Conservation (phyloP, 768 basidiomycete genomes). For the Daedaleopsis sinensis region DNA sequence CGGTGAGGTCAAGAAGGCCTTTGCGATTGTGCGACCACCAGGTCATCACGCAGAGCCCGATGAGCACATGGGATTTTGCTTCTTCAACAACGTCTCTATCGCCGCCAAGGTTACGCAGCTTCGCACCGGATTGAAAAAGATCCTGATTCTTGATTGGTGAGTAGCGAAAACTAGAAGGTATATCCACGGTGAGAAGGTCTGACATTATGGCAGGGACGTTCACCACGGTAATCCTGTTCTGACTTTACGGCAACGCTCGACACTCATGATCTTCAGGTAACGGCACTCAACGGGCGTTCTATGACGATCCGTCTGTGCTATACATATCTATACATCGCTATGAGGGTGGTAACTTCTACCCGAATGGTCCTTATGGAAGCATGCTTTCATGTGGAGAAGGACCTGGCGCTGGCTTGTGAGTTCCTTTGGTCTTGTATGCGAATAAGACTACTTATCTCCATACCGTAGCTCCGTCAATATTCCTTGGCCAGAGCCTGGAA, state of each 20-base stretch:
- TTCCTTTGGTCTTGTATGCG: background rate
- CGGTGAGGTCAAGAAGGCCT: conserved; percentile 77
- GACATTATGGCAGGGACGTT: conserved; percentile 69
- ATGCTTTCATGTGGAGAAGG: conserved; percentile 87
- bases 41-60: conserved; percentile 99
- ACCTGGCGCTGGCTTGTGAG: conserved; percentile 83
- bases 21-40: conserved; percentile 96
- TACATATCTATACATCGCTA: conserved; percentile 97
- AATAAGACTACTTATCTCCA: conserved; percentile 5
- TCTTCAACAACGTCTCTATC: conserved; percentile 98
- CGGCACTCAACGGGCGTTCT: conserved; percentile 95
- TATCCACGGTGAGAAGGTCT: background rate
- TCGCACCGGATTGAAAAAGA: conserved; percentile 68
- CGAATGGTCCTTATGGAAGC: conserved; percentile 87
- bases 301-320: conserved; percentile 87
- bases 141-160: conserved; percentile 95
- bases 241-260: background rate
- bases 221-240: conserved; percentile 72
- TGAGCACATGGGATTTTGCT: conserved; percentile 99
- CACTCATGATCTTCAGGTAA: conserved; percentile 61
- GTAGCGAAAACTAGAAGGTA: conserved; percentile 27
- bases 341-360: conserved; percentile 91
- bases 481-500: conserved; percentile 88
- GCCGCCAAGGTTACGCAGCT: conserved; percentile 83
- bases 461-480: conserved; percentile 84